phyloP scores from a whole-genome alignment of 768 basidiomycete species.

The Hortiboletus flavorubellus region DNA sequence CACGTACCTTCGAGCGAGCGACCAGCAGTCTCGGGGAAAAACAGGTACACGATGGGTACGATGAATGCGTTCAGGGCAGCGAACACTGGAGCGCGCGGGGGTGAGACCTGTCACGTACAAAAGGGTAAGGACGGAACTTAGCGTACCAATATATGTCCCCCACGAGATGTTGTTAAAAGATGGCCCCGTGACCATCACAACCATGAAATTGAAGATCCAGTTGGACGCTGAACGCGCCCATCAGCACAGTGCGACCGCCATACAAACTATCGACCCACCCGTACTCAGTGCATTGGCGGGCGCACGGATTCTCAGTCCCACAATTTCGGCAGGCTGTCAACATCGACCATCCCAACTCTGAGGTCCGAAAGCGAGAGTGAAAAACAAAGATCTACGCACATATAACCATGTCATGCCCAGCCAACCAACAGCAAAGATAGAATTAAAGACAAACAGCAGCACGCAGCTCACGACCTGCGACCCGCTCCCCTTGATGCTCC shows the following conservation, averaged over 20 bases:
- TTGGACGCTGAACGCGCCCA: slow-evolving; percentile 30
- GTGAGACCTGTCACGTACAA: not conserved
- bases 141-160: slow-evolving; percentile 55
- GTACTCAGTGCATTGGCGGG: slow-evolving; percentile 65
- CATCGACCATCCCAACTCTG: not conserved
- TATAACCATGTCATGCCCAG: slow-evolving; percentile 71
- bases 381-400: slow-evolving; percentile 33
- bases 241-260: not conserved
- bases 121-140: not conserved
- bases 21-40: slow-evolving; percentile 61
- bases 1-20: slow-evolving; percentile 52
- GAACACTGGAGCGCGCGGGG: slow-evolving; percentile 36
- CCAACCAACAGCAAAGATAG: slow-evolving; percentile 69
- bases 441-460: slow-evolving; percentile 67
- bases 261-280: slow-evolving; percentile 18
- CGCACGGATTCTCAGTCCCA: slow-evolving; percentile 57
- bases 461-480: slow-evolving; percentile 52
- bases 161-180: slow-evolving; percentile 57
- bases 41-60: slow-evolving; percentile 54
- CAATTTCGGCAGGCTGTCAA: slow-evolving; percentile 59
- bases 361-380: not conserved
- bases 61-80: slow-evolving; percentile 55
- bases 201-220: slow-evolving; percentile 57
- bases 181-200: slow-evolving; percentile 61
- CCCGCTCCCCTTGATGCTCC: slow-evolving; percentile 46